These are phyloP conservation scores for Thalassiosira oceanica DNA, from an alignment of 352 stramenopile genomes.

Conservation along the genomic window DNA sequence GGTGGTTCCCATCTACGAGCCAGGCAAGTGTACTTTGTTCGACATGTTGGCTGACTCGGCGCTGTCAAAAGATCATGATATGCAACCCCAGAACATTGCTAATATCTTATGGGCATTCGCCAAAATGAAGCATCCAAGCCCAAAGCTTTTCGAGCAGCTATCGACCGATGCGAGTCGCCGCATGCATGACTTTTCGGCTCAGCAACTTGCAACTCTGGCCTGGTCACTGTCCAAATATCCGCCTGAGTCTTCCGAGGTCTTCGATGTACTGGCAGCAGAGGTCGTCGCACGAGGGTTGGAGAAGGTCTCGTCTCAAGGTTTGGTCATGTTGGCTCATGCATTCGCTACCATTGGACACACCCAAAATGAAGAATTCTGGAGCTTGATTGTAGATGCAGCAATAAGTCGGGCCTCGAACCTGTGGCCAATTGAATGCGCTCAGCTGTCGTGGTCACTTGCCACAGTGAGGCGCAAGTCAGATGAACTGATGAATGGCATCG, in stretches of 20 bases:
- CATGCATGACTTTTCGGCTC: constrained; percentile 31
- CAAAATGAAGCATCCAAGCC: constrained; percentile 15
- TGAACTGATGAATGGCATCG: constrained; percentile 34
- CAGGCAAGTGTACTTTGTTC: background rate
- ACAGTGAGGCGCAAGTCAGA: constrained; percentile 26
- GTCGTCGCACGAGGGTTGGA: constrained; percentile 11
- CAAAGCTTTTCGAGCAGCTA: constrained; percentile 25
- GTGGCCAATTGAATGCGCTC: constrained; percentile 21
- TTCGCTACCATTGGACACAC: constrained; percentile 34
- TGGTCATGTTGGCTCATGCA: constrained; percentile 37
- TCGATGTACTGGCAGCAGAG: constrained; percentile 29
- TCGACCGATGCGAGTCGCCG: constrained; percentile 9
- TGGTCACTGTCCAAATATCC: constrained; percentile 41
- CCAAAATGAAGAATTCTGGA: constrained; percentile 24
- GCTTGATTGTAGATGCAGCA: constrained; percentile 22
- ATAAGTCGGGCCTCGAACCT: constrained; percentile 13
- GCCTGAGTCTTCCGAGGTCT: constrained; percentile 7
- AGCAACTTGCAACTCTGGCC: constrained; percentile 29
- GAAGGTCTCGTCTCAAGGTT: constrained; percentile 26
- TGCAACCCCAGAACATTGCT: constrained; percentile 16
- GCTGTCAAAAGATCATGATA: background rate
- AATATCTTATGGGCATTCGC: constrained; percentile 26
- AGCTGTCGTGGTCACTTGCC: constrained; percentile 49
- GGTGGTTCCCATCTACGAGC: background rate
- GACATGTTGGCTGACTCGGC: constrained; percentile 1